These are phyloP conservation scores for Citrus glauca DNA, from an alignment of 345 rosid species.

Conservation along the genomic window DNA sequence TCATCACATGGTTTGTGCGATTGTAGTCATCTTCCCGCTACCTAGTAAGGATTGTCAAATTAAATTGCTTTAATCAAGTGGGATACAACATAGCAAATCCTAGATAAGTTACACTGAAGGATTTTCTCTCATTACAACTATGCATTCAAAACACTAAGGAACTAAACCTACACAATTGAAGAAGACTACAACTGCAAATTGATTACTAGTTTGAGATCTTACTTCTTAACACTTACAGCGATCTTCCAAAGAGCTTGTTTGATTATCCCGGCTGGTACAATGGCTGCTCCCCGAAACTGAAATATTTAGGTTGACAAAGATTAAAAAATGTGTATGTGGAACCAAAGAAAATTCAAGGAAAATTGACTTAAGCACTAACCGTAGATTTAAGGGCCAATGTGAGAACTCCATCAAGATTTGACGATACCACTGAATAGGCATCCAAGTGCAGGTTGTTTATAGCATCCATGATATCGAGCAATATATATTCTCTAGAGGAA, in stretches of 20 bases:
- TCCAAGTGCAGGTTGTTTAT: conserved; percentile 70
- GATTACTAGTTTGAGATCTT: conserved; percentile 1
- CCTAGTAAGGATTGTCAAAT: background rate
- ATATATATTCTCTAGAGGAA: conserved; percentile 56
- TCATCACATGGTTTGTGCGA: background rate
- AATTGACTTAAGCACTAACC: conserved; percentile 32
- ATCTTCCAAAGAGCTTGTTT: conserved; percentile 57
- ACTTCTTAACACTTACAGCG: conserved; percentile 33
- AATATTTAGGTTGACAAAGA: conserved; percentile 5
- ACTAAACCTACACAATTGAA: background rate
- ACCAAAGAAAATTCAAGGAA: background rate
- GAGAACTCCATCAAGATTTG: conserved; percentile 59
- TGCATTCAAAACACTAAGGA: background rate
- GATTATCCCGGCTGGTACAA: conserved; percentile 62
- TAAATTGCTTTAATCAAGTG: background rate
- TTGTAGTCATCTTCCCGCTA: background rate
- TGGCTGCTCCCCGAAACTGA: conserved; percentile 67
- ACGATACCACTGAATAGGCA: conserved; percentile 58
- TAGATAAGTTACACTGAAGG: background rate
- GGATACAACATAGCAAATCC: background rate
- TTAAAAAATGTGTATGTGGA: background rate
- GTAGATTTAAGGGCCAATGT: conserved; percentile 57
- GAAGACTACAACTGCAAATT: background rate
- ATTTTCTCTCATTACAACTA: conserved; percentile 1
- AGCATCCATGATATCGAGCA: conserved; percentile 80